Percentiles rank a stretch among this genome's conserved stretches.
Conservation (phyloP, 176 grass and related monocot genomes). For the Avena insularis region DNA sequence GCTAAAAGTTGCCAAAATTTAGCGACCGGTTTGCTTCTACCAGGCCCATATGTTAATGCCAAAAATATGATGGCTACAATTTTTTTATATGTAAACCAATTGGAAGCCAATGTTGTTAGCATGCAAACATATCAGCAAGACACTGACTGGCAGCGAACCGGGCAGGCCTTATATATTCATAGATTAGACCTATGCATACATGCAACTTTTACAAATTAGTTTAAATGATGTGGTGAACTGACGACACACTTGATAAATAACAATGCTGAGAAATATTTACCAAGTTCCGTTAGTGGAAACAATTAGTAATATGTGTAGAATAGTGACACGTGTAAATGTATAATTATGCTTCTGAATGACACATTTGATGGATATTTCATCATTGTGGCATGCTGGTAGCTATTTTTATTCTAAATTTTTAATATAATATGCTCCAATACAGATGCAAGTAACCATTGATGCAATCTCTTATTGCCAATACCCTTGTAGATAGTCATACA, state of each 20-base stretch:
- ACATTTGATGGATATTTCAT: slow-evolving; percentile 5
- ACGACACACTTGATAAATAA: neutral
- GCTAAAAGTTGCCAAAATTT: slow-evolving; percentile 2
- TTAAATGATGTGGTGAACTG: neutral
- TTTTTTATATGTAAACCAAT: neutral
- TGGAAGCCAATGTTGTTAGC: neutral
- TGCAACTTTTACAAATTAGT: neutral
- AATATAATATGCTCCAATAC: neutral
- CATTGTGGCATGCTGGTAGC: neutral
- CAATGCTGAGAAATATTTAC: neutral
- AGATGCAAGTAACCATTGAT: neutral
- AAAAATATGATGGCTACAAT: neutral
- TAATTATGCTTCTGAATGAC: neutral
- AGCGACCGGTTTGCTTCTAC: neutral
- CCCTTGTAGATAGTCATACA: neutral
- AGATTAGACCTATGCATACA: slow-evolving; percentile 11
- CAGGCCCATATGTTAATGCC: slow-evolving; percentile 2
- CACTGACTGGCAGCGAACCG: too few species aligned
- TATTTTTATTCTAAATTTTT: neutral
- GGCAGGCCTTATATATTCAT: slow-evolving; percentile 12
- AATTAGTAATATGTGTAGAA: neutral
- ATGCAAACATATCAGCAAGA: neutral
- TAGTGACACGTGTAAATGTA: neutral
- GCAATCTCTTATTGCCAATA: neutral
- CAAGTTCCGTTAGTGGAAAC: neutral